Evolutionary conservation across 1,139 yeast genomes (phyloP).

Genomic region (Scheffersomyces cryptocercus): DNA sequence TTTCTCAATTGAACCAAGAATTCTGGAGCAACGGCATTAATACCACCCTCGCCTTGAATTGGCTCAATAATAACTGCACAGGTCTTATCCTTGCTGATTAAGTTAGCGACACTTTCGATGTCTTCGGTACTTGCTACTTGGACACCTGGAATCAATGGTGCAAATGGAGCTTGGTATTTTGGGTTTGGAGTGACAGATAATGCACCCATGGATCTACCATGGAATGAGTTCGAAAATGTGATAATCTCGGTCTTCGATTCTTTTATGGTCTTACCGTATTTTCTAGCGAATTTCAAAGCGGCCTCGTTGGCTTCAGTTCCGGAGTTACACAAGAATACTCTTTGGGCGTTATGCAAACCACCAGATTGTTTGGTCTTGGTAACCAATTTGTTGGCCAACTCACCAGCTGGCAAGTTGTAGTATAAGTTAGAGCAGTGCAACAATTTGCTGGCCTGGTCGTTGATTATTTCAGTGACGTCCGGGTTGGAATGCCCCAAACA

Average conservation of each 20-base stretch:
- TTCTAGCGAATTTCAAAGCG: slow-evolving; percentile 92
- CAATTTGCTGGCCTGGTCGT: slow-evolving; percentile 70
- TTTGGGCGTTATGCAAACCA: slow-evolving; percentile 77
- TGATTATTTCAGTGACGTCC: slow-evolving; percentile 66
- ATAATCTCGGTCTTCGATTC: slow-evolving; percentile 71
- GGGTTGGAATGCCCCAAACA: slow-evolving; percentile 85
- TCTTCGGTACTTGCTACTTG: slow-evolving; percentile 62
- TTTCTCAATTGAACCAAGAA: slow-evolving; percentile 67
- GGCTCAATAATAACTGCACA: slow-evolving; percentile 96
- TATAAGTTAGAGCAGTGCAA: slow-evolving; percentile 85
- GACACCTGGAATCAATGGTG: slow-evolving; percentile 87
- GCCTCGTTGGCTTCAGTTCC: slow-evolving; percentile 99
- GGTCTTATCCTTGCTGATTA: slow-evolving; percentile 66
- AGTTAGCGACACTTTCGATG: slow-evolving; percentile 54
- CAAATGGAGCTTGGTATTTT: slow-evolving; percentile 88
- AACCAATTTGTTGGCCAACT: slow-evolving; percentile 70
- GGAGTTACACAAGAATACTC: slow-evolving; percentile 87
- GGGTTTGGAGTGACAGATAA: slow-evolving; percentile 88
- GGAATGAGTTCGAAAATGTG: slow-evolving; percentile 87
- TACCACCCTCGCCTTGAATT: slow-evolving; percentile 97
- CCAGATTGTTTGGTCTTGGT: slow-evolving; percentile 67
- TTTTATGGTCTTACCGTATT: slow-evolving; percentile 61
- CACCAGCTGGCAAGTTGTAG: slow-evolving; percentile 83
- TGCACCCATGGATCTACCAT: slow-evolving; percentile 94
- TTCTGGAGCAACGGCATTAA: slow-evolving; percentile 62